Percentiles rank a stretch among this genome's conserved stretches.
phyloP scores from a whole-genome alignment of 2,329 filamentous ascomycete genomes.

The Mycogone perniciosa region DNA sequence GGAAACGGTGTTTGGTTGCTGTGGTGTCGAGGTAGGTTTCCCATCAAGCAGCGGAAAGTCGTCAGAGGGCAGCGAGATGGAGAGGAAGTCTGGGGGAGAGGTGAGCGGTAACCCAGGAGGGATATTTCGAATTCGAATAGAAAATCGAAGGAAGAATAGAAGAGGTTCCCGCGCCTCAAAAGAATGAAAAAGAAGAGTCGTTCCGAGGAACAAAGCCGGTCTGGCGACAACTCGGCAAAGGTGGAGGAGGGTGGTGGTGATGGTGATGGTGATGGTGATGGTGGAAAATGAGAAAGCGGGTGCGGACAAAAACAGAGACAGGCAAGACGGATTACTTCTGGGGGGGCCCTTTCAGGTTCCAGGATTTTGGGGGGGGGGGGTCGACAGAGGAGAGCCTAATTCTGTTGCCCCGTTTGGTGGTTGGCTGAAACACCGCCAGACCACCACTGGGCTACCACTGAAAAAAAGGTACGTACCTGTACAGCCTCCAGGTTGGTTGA shows the following conservation, averaged over 20 bases:
- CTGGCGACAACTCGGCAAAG: slow-evolving; percentile 5
- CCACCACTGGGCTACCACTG: not conserved
- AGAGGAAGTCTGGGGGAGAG: slow-evolving; percentile 1
- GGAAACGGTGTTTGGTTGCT: slow-evolving; percentile 17
- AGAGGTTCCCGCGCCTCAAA: not conserved
- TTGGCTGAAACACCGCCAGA: slow-evolving; percentile 17
- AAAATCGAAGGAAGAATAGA: slow-evolving; percentile 7
- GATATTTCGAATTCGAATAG: slow-evolving; percentile 1
- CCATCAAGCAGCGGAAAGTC: slow-evolving; percentile 5
- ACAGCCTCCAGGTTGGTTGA: not conserved
- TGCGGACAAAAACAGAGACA: not conserved
- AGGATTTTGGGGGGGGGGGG: not conserved
- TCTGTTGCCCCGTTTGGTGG: slow-evolving; percentile 11
- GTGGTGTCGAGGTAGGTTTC: slow-evolving; percentile 3
- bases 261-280: not conserved
- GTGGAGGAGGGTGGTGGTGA: slow-evolving; percentile 2
- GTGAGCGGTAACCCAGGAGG: not conserved
- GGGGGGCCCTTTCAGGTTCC: slow-evolving; percentile 1
- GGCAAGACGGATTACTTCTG: slow-evolving; percentile 12
- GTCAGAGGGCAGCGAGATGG: slow-evolving; percentile 4
- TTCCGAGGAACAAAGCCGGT: not conserved
- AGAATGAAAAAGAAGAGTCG: not conserved
- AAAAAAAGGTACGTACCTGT: slow-evolving; percentile 4
- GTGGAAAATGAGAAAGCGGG: slow-evolving; percentile 9
- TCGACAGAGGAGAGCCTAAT: slow-evolving; percentile 6